Evolutionary conservation across 441 rosid genomes (phyloP).

Genomic region (Viola pubescens): DNA sequence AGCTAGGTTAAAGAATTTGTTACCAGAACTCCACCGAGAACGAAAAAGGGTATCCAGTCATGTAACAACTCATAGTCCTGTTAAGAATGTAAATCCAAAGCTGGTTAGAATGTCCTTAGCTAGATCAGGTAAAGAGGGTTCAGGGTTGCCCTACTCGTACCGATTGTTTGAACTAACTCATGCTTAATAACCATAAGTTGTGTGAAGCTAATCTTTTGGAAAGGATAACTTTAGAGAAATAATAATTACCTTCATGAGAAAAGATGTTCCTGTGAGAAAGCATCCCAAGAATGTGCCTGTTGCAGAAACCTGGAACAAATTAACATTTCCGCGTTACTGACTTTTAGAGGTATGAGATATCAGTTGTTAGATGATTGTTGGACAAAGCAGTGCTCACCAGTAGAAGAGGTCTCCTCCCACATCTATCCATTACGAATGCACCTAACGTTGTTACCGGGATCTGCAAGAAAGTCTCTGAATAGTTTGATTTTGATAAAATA

Average conservation of each 20-base stretch:
- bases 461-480: constrained; percentile 24
- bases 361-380: neutral
- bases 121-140: no score
- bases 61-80: neutral
- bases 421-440: constrained; percentile 63
- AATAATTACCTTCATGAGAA: neutral
- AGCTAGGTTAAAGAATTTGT: neutral
- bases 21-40: constrained; percentile 5
- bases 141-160: no score
- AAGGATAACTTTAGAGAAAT: no score
- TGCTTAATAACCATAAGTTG: no score
- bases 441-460: constrained; percentile 61
- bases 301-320: constrained; percentile 10
- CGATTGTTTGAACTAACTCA: no score
- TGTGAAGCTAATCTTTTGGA: no score
- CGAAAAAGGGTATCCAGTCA: neutral
- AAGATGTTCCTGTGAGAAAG: neutral
- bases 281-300: constrained; percentile 2
- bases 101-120: neutral
- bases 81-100: neutral
- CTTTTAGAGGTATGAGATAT: constrained; percentile 5
- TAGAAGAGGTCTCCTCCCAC: constrained; percentile 87
- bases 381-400: constrained; percentile 31
- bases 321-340: neutral
- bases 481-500: no score